Base-by-base conservation (phyloP, 495 filamentous ascomycete genomes). In the Penicillium mononematosum region DNA sequence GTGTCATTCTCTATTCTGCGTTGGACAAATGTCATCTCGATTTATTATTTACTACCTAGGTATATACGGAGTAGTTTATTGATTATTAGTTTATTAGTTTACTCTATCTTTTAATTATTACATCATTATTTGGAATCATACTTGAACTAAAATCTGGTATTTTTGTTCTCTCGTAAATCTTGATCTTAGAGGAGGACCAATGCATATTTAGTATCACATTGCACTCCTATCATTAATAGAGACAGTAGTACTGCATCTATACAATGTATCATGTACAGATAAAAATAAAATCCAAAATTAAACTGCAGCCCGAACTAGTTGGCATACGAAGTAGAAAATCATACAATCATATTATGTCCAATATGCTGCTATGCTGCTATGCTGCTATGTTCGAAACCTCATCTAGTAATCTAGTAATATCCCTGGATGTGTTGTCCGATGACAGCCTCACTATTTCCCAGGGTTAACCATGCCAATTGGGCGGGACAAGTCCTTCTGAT, bases 281-380 rank as follows among this genome's bases (percentile, higher is more conserved):
- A 20, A 31, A 31, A 31, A 47, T 20, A 32, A 48, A 17, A 8
- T 11, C 45, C n/a, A 48, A 19, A 32, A 48, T 32, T 20, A 20
- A 48, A 34, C 27, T 27, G 22, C 22, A 45, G 22, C 25, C n/a
- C n/a, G 36, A 39, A 17, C 36, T 39, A 48, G 9, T 19, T 34
- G 7, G 17, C 29, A 45, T 41, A 12, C 10, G 8, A 6, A 17
- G 52, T 34, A 8, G 29, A 45, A 32, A 50, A 51, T 58, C 34
- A 45, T 50, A 44, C 44, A 50, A 51, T 58, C 34, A 52, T 50
- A 44, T 58, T 50, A 52, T 52, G 54, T 20, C 31, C 48, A 38
- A 25, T 46, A 36, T 25, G 42, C 41, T n/a, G 29, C 3, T 10
- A 29, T 29, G 8, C 27, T 29, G 27, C 5, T 6, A 29, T 1